Evolutionary conservation across 345 rosid species (phyloP), one percentile per base, ranked within the genome.

Genomic region (Populus deltoides): DNA sequence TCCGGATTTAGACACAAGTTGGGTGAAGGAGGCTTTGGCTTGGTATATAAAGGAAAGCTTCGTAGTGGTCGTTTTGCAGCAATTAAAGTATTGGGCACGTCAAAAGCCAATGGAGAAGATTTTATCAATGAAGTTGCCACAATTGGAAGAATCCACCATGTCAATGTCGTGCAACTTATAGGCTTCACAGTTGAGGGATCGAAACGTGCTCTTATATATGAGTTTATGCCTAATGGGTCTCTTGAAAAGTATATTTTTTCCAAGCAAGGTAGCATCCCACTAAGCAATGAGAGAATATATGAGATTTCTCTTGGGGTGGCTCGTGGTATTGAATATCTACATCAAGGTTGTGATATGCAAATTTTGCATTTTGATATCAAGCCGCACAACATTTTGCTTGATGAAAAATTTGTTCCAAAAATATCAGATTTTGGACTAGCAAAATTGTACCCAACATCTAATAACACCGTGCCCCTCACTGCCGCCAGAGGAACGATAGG

Each of bases 231-330:
- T 1, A 51, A 51, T 18, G n/a, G 57, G 0, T 51, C 57, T 51
- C 22, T 51, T 17, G 57, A 51, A 51, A 51, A 51, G 57, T 51
- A 51, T 1, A 51, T 51, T 18, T 51, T 51, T 51, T 18, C 57
- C 0, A 18, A 6, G 7, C 57, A 51, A 1, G n/a, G n/a, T 6
- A 6, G 0, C n/a, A 6, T 17, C 7, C 1, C 57, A 0, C 57
- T 51, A 18, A 51, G n/a, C 0, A 18, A 51, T 22, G 22, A 51
- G 0, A 51, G 2, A 51, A 16, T 49, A 49, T 15, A 49, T 4
- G 55, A 49, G 17, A 49, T 49, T 16, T 49, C 55, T 49, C 55
- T 49, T 16, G 55, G 20, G 2, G 55, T 49, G 55, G 55, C 55
- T 16, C 55, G 7, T 49, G 55, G 55, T 1, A 49, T 49, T 49